These are phyloP conservation scores for Debaryomycetaceae sp. DNA, from an alignment of 1,139 yeast genomes.

Conservation along the genomic window DNA sequence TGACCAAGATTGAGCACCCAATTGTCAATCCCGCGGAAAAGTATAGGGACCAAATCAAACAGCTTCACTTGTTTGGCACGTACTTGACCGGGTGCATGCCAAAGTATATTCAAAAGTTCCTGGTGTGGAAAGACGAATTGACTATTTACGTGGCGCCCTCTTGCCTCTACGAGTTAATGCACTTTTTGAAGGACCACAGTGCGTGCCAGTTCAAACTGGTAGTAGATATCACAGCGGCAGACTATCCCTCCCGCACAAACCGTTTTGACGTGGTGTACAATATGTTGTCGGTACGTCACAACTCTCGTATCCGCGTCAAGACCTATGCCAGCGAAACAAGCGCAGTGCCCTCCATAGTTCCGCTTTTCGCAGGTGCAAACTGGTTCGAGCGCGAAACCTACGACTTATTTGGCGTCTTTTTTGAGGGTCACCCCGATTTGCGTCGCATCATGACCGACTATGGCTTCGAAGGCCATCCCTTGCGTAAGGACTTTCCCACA, in stretches of 20 bases:
- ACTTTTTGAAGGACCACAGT: conserved; percentile 68
- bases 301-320: conserved; percentile 81
- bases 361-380: conserved; percentile 68
- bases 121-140: conserved; percentile 88
- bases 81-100: conserved; percentile 74
- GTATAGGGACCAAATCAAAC: conserved; percentile 58
- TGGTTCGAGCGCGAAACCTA: conserved; percentile 89
- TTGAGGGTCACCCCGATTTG: conserved; percentile 82
- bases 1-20: conserved; percentile 33
- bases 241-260: conserved; percentile 74
- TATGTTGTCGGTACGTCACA: conserved; percentile 69
- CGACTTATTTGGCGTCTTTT: conserved; percentile 78
- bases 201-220: conserved; percentile 71
- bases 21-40: conserved; percentile 72
- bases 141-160: conserved; percentile 67
- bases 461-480: conserved; percentile 88
- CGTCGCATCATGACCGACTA: conserved; percentile 88
- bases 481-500: conserved; percentile 87
- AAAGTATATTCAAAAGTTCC: conserved; percentile 70
- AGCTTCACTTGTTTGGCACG: conserved; percentile 73
- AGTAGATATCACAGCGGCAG: conserved; percentile 80
- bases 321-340: conserved; percentile 79
- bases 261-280: conserved; percentile 85
- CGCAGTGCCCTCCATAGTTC: conserved; percentile 69
- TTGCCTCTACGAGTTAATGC: conserved; percentile 59